Conservation (phyloP, 2,329 filamentous ascomycete species). For the Stagonosporopsis chrysanthemi region DNA sequence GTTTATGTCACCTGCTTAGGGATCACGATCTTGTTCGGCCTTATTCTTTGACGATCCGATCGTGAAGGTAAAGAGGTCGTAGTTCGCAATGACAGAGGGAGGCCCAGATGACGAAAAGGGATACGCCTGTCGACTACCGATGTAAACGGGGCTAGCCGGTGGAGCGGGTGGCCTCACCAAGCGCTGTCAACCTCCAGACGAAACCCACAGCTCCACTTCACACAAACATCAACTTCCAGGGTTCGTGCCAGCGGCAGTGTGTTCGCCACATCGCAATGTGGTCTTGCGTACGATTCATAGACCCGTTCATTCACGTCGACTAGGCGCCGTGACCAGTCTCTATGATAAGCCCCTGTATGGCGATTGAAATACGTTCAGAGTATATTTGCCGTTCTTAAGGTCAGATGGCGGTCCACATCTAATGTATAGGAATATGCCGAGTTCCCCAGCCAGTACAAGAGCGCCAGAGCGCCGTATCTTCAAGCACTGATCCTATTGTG, state of each 20-base stretch:
- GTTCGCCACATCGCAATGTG: no score
- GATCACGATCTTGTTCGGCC: background rate
- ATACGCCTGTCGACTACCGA: slow-evolving; percentile 2
- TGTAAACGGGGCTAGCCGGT: slow-evolving; percentile 1
- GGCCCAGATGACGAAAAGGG: background rate
- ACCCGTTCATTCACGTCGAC: background rate
- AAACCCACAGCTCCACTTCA: slow-evolving; percentile 6
- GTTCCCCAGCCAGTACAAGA: no score
- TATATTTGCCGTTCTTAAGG: background rate
- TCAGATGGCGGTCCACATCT: no score
- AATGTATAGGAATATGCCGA: no score
- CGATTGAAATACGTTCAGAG: background rate
- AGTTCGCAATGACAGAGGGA: slow-evolving; percentile 1
- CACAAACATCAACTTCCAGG: background rate
- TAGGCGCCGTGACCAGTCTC: background rate
- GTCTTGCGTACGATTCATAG: background rate
- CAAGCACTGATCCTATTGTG: no score
- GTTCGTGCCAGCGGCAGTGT: background rate
- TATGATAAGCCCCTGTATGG: background rate
- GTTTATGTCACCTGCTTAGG: background rate
- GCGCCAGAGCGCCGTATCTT: no score
- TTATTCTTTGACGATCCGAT: background rate
- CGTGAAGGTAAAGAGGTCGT: background rate
- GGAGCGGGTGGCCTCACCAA: background rate
- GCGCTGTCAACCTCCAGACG: slow-evolving; percentile 6